These are phyloP conservation scores for Talaromyces sp. DNA, from an alignment of 2,329 filamentous ascomycete species.

Conservation along the genomic window DNA sequence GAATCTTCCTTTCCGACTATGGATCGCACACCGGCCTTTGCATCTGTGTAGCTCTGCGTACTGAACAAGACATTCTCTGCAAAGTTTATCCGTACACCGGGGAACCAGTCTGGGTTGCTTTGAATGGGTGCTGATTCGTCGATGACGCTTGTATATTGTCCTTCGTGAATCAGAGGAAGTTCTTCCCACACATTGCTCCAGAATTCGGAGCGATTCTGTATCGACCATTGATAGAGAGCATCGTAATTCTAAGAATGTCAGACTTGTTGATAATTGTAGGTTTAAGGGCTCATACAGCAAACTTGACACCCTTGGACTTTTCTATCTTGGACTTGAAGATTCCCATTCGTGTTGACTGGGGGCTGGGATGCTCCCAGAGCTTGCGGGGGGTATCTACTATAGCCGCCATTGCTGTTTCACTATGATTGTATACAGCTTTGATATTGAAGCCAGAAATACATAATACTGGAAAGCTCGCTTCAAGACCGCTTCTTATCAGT, in stretches of 20 bases:
- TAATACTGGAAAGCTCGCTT: not conserved
- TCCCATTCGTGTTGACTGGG: slow-evolving; percentile 63
- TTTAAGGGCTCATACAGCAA: slow-evolving; percentile 52
- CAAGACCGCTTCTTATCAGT: not conserved
- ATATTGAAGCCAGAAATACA: not conserved
- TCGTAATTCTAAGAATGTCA: slow-evolving; percentile 56
- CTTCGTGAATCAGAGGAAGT: slow-evolving; percentile 62
- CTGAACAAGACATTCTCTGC: slow-evolving; percentile 77
- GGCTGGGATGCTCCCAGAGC: slow-evolving; percentile 67
- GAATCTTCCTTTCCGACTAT: slow-evolving; percentile 67
- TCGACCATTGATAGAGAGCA: slow-evolving; percentile 70
- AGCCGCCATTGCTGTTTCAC: slow-evolving; percentile 5
- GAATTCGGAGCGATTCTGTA: slow-evolving; percentile 62
- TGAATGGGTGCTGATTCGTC: slow-evolving; percentile 71
- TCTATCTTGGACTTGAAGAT: slow-evolving; percentile 67
- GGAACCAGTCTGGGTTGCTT: slow-evolving; percentile 72
- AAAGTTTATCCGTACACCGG: slow-evolving; percentile 71
- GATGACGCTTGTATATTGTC: slow-evolving; percentile 59
- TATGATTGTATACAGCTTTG: not conserved
- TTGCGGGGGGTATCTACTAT: slow-evolving; percentile 51
- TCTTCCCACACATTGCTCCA: slow-evolving; percentile 64
- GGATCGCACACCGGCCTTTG: slow-evolving; percentile 48
- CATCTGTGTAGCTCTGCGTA: slow-evolving; percentile 35
- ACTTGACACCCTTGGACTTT: slow-evolving; percentile 52
- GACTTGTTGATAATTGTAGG: not conserved